A percentile compares a stretch with the other conserved stretches of the same genome.
These are phyloP conservation scores for Fusarium buharicum DNA, from an alignment of 2,329 filamentous ascomycete genomes.

Conservation along the genomic window DNA sequence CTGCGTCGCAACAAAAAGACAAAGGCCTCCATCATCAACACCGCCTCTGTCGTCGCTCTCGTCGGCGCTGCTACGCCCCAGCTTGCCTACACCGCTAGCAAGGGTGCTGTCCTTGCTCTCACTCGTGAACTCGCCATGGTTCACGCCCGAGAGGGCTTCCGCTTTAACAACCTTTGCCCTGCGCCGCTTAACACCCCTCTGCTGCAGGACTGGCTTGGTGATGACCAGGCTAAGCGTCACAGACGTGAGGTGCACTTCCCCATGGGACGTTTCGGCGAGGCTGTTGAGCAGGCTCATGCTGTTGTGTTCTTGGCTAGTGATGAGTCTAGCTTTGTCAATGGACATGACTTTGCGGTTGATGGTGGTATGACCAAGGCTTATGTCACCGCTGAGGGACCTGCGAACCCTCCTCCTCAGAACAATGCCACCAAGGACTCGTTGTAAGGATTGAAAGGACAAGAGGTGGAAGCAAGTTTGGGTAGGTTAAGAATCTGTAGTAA, in stretches of 20 bases:
- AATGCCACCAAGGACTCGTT: slow-evolving; percentile 65
- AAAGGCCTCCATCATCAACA: slow-evolving; percentile 88
- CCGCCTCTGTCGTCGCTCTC: slow-evolving; percentile 86
- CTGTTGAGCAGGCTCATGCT: slow-evolving; percentile 91
- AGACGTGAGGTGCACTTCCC: slow-evolving; percentile 92
- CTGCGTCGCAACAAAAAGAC: slow-evolving; percentile 83
- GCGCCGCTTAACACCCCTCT: slow-evolving; percentile 92
- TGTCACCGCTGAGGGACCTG: slow-evolving; percentile 72
- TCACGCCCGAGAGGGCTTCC: slow-evolving; percentile 86
- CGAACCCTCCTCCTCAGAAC: slow-evolving; percentile 65
- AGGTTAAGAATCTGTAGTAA: slow-evolving; percentile 18
- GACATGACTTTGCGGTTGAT: slow-evolving; percentile 92
- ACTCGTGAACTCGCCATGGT: slow-evolving; percentile 92
- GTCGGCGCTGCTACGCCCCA: slow-evolving; percentile 89
- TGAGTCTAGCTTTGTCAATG: slow-evolving; percentile 90
- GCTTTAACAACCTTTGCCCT: slow-evolving; percentile 92
- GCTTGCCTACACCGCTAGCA: slow-evolving; percentile 92
- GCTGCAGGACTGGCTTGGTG: slow-evolving; percentile 92
- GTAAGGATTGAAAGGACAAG: slow-evolving; percentile 4
- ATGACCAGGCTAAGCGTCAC: slow-evolving; percentile 82
- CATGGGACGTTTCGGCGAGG: slow-evolving; percentile 87
- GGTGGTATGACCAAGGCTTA: slow-evolving; percentile 97
- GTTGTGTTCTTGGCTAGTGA: slow-evolving; percentile 89
- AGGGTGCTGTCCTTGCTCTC: slow-evolving; percentile 90
- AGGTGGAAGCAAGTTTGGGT: not conserved